Base-by-base conservation (phyloP, 257 asterid species). In the Euphrasia confusa region DNA sequence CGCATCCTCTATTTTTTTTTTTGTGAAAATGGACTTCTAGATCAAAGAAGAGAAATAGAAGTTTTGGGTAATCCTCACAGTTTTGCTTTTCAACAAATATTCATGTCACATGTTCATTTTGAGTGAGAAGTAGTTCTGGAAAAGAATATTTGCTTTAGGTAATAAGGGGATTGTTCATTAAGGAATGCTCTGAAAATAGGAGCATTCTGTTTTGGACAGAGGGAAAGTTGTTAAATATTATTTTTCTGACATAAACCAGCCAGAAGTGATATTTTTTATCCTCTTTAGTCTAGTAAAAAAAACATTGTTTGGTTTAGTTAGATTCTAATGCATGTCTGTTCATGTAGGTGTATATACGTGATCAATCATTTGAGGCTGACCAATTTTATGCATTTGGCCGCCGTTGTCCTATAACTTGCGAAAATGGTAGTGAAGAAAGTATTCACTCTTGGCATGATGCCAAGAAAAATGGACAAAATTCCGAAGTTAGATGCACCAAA, bases 311-410 rank as follows among this genome's bases (percentile, higher is more conserved):
- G 47, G 48, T 10, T 60, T 21, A 37, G 50, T 39, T 59, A 60
- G 11, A 58, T 60, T 37, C 35, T 11, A 14, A 60, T 10, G 33
- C 35, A 48, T 62, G 67, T 35, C 10, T 54, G 74, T 60, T 9
- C 35, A 63, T 73, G 61, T 88, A 93, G 99, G 92, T 81, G 14
- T 93, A 89, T 64, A 87, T 93, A 61, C 96, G 97, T 45, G 97
- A 93, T 73, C 88, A 85, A 72, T 63, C 96, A 63, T 85, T 93
- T 74, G 90, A 85, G 54, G 90, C 96, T 0, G 54, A 58, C 64
- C 80, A 80, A 58, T 89, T 79, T 79, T 89, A 64, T 70, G 80
- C 79, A 60, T 66, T 83, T 72, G 99, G 99, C 37, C 99, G 81
- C 64, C 84, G 83, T 54, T 93, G 95, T 68, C 88, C 85, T 65